Conservation (phyloP, 106 monocot species). For the Triglochin maritima region DNA sequence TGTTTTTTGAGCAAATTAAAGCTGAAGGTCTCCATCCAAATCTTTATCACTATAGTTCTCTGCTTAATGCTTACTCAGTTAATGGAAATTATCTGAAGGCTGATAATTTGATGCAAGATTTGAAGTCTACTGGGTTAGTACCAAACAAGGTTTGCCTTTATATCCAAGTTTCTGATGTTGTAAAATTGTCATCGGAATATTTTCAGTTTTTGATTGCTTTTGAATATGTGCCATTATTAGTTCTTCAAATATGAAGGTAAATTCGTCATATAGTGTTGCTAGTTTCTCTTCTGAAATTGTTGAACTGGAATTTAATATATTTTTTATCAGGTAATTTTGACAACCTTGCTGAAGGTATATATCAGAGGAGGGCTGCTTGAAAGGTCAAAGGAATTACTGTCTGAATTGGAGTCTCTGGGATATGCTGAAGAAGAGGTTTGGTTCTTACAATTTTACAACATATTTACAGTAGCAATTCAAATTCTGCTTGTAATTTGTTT, state of each 20-base stretch:
- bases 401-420: slow-evolving; percentile 52
- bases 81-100: slow-evolving; percentile 70
- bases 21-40: slow-evolving; percentile 59
- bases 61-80: slow-evolving; percentile 83
- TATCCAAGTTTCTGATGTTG: neutral
- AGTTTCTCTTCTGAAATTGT: neutral
- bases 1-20: slow-evolving; percentile 74
- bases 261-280: no score
- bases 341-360: slow-evolving; percentile 91
- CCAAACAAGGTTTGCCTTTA: slow-evolving; percentile 70
- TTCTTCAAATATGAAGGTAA: neutral
- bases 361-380: slow-evolving; percentile 74
- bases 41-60: slow-evolving; percentile 79
- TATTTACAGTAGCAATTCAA: no score
- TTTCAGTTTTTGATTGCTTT: neutral
- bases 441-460: no score
- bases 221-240: neutral
- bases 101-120: slow-evolving; percentile 49
- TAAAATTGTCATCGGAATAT: neutral
- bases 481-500: neutral
- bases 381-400: slow-evolving; percentile 56
- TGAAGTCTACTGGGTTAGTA: slow-evolving; percentile 59
- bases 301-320: neutral
- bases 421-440: slow-evolving; percentile 77
- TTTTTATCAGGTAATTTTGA: slow-evolving; percentile 64